A percentile compares a stretch with the other conserved stretches of the same genome.
Conservation (phyloP, 2,329 filamentous ascomycete genomes). For the Chaetomium strumarium region DNA sequence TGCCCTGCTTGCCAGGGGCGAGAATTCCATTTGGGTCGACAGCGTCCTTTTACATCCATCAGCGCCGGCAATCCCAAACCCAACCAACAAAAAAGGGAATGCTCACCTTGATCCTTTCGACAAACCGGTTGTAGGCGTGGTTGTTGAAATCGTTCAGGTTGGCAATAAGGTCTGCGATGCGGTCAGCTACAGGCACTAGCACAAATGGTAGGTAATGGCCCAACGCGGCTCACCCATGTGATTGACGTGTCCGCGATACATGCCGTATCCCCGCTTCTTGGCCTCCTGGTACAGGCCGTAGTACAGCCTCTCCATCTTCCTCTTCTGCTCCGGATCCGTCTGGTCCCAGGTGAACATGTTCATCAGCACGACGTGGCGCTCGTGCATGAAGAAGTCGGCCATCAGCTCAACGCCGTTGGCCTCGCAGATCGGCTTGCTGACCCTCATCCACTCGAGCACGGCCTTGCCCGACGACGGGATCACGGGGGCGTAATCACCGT, state of each 20-base stretch:
- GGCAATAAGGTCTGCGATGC: constrained; percentile 31
- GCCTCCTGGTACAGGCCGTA: constrained; percentile 31
- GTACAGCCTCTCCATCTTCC: constrained; percentile 32
- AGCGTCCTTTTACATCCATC: constrained; percentile 26
- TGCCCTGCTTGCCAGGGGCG: constrained; percentile 35
- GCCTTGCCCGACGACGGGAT: constrained; percentile 34
- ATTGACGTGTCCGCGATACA: constrained; percentile 35
- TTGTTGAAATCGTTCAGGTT: constrained; percentile 36
- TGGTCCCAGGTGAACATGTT: constrained; percentile 45
- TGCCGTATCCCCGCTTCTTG: constrained; percentile 33
- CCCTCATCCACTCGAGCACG: constrained; percentile 37
- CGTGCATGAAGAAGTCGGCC: constrained; percentile 45
- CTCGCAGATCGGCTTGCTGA: constrained; percentile 37
- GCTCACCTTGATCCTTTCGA: constrained; percentile 34
- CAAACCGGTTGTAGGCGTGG: constrained; percentile 35
- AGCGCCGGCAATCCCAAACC: not conserved
- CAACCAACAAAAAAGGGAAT: not conserved
- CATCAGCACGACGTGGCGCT: constrained; percentile 41
- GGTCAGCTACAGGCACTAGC: constrained; percentile 1
- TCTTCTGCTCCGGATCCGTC: constrained; percentile 33
- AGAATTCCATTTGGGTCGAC: constrained; percentile 35
- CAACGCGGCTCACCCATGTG: constrained; percentile 32
- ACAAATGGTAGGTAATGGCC: not conserved
- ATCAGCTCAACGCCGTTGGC: constrained; percentile 38
- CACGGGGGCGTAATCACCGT: constrained; percentile 34